Base-by-base conservation (phyloP, 192 early-diverging fungal genomes). In the Phlyctochytrium bullatum region DNA sequence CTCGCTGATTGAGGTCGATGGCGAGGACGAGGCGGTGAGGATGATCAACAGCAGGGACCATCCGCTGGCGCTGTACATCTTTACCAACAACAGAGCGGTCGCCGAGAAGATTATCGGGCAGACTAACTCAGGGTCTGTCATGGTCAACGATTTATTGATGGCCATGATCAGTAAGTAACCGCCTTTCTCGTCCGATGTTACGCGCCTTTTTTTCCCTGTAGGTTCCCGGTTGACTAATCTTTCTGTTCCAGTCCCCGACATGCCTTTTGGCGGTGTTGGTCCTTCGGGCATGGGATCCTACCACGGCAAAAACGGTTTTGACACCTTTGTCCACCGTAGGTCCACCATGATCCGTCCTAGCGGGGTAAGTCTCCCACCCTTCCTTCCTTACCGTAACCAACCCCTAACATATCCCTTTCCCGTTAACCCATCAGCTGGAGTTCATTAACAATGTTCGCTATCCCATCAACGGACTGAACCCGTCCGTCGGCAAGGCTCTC, bases 201-300 rank as follows among this genome's bases (percentile, higher is more conserved):
- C 59, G 52, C 33, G 6, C 20, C 12, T 36, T 73, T 12, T 69
- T 75, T 36, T 16, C 27, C 3, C 27, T 40, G 35, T 3, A 32
- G 12, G 28, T 62, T 27, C 12, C 3, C 32, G 31, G 10, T 47
- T 14, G 20, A 6, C 35, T 6, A 3, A 68, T 59, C 81, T 34
- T 72, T 73, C 34, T 67, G 80, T 32, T 67, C 29, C 35, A 20
- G 67, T 73, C 25, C 36, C 73, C 33, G 65, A 68, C 25, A 62
- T 92, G n/a, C 95, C 95, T 47, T 97, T 96, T 73, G 93, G 93
- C 52, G 96, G 95, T 51, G 84, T 90, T 0, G 95, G 95, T 0
- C 68, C 75, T 0, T 94, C 92, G 4, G 96, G 96, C 0, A 84
- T 92, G 33, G 96, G 96, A 57, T 78, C 67, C 36, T 97, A 96